phyloP scores from a whole-genome alignment of 1,284 basidiomycete species.

The Gomphus bonarii region DNA sequence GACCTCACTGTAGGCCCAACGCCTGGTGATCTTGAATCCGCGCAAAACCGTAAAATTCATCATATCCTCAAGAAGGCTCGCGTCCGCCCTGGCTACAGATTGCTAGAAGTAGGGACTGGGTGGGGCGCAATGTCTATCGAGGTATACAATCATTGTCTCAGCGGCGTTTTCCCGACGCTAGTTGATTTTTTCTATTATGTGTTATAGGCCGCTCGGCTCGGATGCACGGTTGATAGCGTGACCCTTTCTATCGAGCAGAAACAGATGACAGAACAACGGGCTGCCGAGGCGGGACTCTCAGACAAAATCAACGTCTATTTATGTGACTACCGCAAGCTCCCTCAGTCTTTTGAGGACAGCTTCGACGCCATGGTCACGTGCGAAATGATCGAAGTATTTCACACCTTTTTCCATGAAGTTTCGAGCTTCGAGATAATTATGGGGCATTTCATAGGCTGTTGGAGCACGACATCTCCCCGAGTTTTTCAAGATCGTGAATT shows the following conservation, averaged over 20 bases:
- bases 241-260: slow-evolving; percentile 86
- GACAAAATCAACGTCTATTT: slow-evolving; percentile 73
- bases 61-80: slow-evolving; percentile 70
- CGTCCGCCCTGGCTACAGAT: slow-evolving; percentile 65
- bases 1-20: slow-evolving; percentile 42
- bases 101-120: slow-evolving; percentile 87
- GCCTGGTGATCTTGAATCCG: slow-evolving; percentile 14
- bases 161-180: background rate
- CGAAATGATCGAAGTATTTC: slow-evolving; percentile 77
- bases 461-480: slow-evolving; percentile 10
- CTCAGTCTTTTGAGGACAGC: slow-evolving; percentile 60
- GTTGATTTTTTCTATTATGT: background rate
- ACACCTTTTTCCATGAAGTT: slow-evolving; percentile 20
- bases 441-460: slow-evolving; percentile 6
- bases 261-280: slow-evolving; percentile 71
- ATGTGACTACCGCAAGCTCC: slow-evolving; percentile 79
- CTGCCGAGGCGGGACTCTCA: slow-evolving; percentile 61
- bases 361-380: slow-evolving; percentile 87
- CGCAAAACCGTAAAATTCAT: slow-evolving; percentile 28
- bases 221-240: slow-evolving; percentile 80
- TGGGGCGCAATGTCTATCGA: slow-evolving; percentile 89
- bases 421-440: background rate
- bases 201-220: slow-evolving; percentile 53
- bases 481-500: slow-evolving; percentile 68
- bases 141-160: slow-evolving; percentile 30